Base-by-base conservation (phyloP, 192 early-diverging fungal genomes). In the Coemansia sp. region DNA sequence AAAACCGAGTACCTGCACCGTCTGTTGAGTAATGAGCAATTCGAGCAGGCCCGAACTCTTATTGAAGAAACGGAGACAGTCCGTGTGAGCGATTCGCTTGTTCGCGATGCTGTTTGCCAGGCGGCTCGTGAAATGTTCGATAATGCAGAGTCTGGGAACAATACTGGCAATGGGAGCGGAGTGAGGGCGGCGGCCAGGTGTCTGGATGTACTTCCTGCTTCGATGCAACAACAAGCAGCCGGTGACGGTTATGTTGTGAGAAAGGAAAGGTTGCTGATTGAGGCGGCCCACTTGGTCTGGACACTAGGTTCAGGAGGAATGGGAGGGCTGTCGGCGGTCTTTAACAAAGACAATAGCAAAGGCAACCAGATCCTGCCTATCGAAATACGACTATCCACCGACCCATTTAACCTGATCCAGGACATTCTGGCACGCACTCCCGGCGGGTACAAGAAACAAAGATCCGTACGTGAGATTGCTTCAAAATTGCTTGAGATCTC, bases 121-220 rank as follows among this genome's bases (percentile, higher is more conserved):
- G 74, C 67, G 12, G 75, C 68, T 2, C 62, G 69, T 46, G 74
- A 83, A 66, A 46, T 83, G 67, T 67, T 77, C n/a, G 74, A 76
- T 61, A 76, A 76, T 59, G 67, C 79, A 2, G 77, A 71, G 14
- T 64, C 72, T 6, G 65, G 71, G 37, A 64, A 66, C 38, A 67
- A 39, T 32, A 32, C 32, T 46, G 51, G 71, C 70, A 4, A 43
- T 39, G 4, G 72, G 69, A 6, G 50, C 59, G 65, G 32, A 32
- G n/a, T 75, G 45, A 46, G 62, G 20, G 53, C 69, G 7, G 78
- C 72, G 16, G 37, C 37, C 11, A 61, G 40, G 57, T 80, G 78
- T 51, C 37, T 80, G 20, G 63, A 75, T 38, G 12, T 80, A 5
- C 38, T 76, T 38, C 38, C 57, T 0, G 49, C 42, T 2, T 8